Conservation (phyloP, 768 basidiomycete genomes). For the Filobasidium floriforme region DNA sequence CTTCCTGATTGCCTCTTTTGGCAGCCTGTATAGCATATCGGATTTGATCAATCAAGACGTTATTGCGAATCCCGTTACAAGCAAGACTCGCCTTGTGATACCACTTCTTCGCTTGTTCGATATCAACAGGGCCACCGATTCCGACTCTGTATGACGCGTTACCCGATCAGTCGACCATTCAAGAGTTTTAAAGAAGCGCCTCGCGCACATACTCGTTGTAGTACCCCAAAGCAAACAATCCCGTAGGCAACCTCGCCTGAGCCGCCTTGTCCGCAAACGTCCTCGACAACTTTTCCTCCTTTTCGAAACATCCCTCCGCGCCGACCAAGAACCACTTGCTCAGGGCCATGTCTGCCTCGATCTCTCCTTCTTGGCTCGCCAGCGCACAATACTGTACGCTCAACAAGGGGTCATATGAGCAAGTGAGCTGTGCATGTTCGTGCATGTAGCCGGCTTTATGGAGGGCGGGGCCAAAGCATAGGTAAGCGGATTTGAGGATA, state of each 20-base stretch:
- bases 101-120: conserved; percentile 63
- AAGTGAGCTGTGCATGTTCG: conserved; percentile 79
- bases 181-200: too few species aligned
- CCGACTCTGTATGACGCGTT: conserved; percentile 53
- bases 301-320: conserved; percentile 63
- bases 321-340: conserved; percentile 97
- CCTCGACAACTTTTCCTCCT: conserved; percentile 57
- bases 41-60: too few species aligned
- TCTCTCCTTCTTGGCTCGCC: conserved; percentile 68
- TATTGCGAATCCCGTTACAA: too few species aligned
- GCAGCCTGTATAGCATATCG: conserved; percentile 64
- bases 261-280: conserved; percentile 77
- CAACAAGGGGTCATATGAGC: conserved; percentile 77
- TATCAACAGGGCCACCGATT: conserved; percentile 57
- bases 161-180: not conserved
- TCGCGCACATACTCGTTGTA: conserved; percentile 60
- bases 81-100: conserved; percentile 58
- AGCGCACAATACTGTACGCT: conserved; percentile 77
- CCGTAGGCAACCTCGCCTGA: conserved; percentile 63
- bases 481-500: conserved; percentile 75
- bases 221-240: conserved; percentile 94
- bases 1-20: conserved; percentile 72
- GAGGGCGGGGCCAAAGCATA: conserved; percentile 71
- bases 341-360: conserved; percentile 92
- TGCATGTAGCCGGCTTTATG: conserved; percentile 89